Evolutionary conservation across 345 rosid species (phyloP).

Genomic region (Zanthoxylum bungeanum): DNA sequence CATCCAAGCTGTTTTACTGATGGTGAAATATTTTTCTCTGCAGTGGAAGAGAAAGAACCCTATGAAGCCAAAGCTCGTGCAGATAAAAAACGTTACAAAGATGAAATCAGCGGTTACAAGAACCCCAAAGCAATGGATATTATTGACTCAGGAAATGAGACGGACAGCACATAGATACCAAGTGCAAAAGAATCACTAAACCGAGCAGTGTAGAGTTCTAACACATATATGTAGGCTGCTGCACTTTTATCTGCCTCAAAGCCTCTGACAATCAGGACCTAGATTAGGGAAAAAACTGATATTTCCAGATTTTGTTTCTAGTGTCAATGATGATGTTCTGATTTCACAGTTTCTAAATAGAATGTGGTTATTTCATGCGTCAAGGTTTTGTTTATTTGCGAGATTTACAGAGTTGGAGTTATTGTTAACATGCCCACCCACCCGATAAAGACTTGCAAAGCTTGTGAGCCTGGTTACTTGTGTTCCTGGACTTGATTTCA

Average conservation of each 20-base stretch:
- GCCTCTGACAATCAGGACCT: not conserved
- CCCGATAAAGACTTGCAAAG: conserved; percentile 40
- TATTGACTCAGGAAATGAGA: conserved; percentile 55
- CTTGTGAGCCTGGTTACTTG: conserved; percentile 31
- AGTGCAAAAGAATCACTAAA: not conserved
- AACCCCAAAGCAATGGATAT: conserved; percentile 64
- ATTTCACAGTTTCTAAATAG: not conserved
- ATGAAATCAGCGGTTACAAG: conserved; percentile 64
- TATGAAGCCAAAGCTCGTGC: conserved; percentile 68
- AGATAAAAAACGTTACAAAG: conserved; percentile 76
- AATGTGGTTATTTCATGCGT: not conserved
- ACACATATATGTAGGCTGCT: not conserved
- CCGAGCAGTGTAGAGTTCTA: not conserved
- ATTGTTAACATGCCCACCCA: too few relatives aligned
- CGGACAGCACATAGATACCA: conserved; percentile 22
- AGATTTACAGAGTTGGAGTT: too few relatives aligned
- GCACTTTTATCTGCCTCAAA: not conserved
- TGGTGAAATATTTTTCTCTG: not conserved
- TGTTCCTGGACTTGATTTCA: conserved; percentile 33
- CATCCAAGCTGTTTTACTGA: not conserved
- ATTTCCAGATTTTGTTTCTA: not conserved
- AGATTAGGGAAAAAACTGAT: not conserved
- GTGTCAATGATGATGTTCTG: not conserved
- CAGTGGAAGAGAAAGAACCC: conserved; percentile 84
- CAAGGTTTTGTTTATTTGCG: too few relatives aligned